Percentiles rank a stretch among this genome's conserved stretches.
phyloP scores from a whole-genome alignment of 2,329 filamentous ascomycete species.

The Tolypocladium nubicola region DNA sequence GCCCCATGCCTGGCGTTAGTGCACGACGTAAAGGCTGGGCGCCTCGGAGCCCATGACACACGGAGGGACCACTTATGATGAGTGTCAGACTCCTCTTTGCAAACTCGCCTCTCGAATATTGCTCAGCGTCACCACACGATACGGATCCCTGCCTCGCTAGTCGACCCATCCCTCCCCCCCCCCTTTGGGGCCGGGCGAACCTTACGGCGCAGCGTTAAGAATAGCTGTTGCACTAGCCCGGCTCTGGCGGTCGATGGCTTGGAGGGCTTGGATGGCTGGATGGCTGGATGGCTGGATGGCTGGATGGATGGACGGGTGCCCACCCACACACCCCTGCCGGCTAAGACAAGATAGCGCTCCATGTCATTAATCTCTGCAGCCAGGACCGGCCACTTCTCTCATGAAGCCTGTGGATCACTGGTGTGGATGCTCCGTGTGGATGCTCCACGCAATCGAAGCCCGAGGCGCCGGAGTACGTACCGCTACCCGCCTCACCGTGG shows the following conservation, averaged over 20 bases:
- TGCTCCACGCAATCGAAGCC: conserved; percentile 26
- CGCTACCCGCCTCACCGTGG: conserved; percentile 2
- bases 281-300: not conserved
- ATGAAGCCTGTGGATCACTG: conserved; percentile 18
- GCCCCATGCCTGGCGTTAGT: conserved; percentile 13
- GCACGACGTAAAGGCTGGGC: conserved; percentile 15
- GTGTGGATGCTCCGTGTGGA: conserved; percentile 24
- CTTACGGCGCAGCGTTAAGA: conserved; percentile 27
- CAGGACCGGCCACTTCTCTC: conserved; percentile 16
- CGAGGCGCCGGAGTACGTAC: conserved; percentile 5
- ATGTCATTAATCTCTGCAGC: conserved; percentile 23
- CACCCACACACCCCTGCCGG: conserved; percentile 13
- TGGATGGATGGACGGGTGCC: not conserved
- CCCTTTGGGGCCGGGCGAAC: conserved; percentile 17
- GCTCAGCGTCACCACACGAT: conserved; percentile 32
- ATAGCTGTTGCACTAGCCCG: conserved; percentile 30
- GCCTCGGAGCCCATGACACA: conserved; percentile 15
- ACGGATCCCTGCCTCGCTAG: conserved; percentile 20
- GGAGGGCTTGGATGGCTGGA: not conserved
- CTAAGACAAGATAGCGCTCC: conserved; percentile 19
- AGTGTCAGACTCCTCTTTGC: conserved; percentile 33
- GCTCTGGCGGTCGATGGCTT: not conserved
- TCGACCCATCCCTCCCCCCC: conserved; percentile 11
- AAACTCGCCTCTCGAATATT: conserved; percentile 38
- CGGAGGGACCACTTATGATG: conserved; percentile 27